Evolutionary conservation across 2,329 filamentous ascomycete genomes (phyloP).

Genomic region (Pseudopithomyces maydicus): DNA sequence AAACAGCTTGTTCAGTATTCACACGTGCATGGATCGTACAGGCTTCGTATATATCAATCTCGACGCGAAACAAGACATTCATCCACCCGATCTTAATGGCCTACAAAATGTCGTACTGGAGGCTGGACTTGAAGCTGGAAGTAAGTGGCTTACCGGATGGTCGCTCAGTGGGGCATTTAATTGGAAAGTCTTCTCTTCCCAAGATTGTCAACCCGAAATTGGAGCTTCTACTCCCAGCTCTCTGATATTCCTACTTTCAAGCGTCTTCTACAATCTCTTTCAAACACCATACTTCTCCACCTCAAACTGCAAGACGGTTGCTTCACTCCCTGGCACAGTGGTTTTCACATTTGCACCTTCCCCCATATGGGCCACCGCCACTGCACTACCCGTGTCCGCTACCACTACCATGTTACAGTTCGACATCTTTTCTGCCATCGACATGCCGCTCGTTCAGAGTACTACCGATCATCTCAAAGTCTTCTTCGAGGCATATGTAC

Average conservation of each 20-base stretch:
- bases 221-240: constrained; percentile 4
- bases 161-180: constrained; percentile 45
- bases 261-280: constrained; percentile 6
- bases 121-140: constrained; percentile 15
- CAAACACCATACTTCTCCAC: background rate
- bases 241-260: constrained; percentile 5
- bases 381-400: constrained; percentile 1
- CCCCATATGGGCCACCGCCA: constrained; percentile 10
- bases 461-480: constrained; percentile 11
- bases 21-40: constrained; percentile 23
- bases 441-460: background rate
- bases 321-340: background rate
- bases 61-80: constrained; percentile 11
- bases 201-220: constrained; percentile 15
- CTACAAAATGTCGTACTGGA: constrained; percentile 14
- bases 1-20: constrained; percentile 37
- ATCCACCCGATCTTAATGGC: constrained; percentile 15
- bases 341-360: constrained; percentile 11
- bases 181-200: constrained; percentile 43
- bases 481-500: constrained; percentile 8
- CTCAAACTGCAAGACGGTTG: background rate
- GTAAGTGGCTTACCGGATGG: constrained; percentile 38
- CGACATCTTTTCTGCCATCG: constrained; percentile 9
- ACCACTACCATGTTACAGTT: constrained; percentile 3
- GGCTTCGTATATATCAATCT: constrained; percentile 39